These are phyloP conservation scores for Dendrothele bispora DNA, from an alignment of 768 basidiomycete species.

Conservation along the genomic window DNA sequence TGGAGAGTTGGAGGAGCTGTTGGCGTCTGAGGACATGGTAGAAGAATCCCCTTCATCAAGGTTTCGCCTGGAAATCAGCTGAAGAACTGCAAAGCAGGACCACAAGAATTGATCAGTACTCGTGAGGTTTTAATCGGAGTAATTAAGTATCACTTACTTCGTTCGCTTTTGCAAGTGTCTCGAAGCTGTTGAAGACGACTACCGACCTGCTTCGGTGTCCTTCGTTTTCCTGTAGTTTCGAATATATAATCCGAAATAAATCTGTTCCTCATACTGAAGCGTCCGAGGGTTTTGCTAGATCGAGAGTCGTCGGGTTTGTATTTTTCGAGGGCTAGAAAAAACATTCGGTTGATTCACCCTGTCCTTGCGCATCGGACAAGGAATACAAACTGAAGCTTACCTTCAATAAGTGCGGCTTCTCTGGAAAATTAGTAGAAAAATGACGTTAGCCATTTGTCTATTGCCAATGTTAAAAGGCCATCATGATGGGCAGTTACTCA, in stretches of 20 bases:
- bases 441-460: too few relatives aligned
- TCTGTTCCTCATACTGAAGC: constrained; percentile 60
- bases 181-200: constrained; percentile 57
- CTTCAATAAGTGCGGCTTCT: constrained; percentile 56
- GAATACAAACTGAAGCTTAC: constrained; percentile 23
- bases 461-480: not conserved
- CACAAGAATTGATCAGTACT: not conserved
- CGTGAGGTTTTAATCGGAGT: not conserved
- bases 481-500: constrained; percentile 12
- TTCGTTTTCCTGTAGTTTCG: constrained; percentile 46
- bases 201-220: constrained; percentile 60
- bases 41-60: constrained; percentile 1
- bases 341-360: constrained; percentile 14
- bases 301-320: constrained; percentile 51
- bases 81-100: constrained; percentile 28
- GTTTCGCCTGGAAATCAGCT: constrained; percentile 27
- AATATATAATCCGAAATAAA: constrained; percentile 63
- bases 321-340: constrained; percentile 41
- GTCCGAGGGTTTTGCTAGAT: constrained; percentile 47
- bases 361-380: not conserved
- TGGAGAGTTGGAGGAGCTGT: constrained; percentile 13
- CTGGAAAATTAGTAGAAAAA: constrained; percentile 10
- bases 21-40: not conserved
- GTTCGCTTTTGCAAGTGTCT: constrained; percentile 49
- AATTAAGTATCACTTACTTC: constrained; percentile 23